Base-by-base conservation (phyloP, 2,329 filamentous ascomycete genomes). In the Alternaria solani region DNA sequence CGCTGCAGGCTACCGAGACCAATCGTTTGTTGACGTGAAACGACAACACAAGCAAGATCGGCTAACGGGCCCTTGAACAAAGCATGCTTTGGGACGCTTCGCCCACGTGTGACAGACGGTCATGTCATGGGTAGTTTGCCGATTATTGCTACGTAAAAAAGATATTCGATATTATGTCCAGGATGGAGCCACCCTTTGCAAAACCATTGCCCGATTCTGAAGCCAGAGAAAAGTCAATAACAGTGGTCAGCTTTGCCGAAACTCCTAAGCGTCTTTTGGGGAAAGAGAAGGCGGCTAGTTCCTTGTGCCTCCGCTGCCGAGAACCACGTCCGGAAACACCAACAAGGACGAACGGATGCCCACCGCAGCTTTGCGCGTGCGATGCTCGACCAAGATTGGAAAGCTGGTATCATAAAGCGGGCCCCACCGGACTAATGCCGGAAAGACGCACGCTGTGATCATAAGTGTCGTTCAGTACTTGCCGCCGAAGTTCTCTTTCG, bases 401-500 rank as follows among this genome's bases (percentile, higher is more conserved):
- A 71, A 75, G 66, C 68, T 78, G 78, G 76, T 79, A 79, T 79
- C 73, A 75, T 73, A 70, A 70, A 69, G 68, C 63, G 64, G 71
- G 26, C 46, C 52, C 64, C 64, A 62, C 66, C 56, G 67, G 69
- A 73, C 72, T 74, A 73, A 71, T 74, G 58, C 65, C 65, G 72
- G 69, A 67, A 75, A 70, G 63, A 75, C 72, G 74, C 74, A 75
- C 65, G 64, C 62, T 82, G 76, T 77, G 79, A 76, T 71, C 75
- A 75, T 70, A 77, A 81, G 81, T 57, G 52, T 55, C 56, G 47
- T 62, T 77, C 80, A 81, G 63, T 76, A 69, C 63, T 76, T 81
- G 48, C 81, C 89, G 69, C 88, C 87, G 73, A 96, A 96, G 80
- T 98, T 92, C 79, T 98, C 94, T 80, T 97, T 97, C 59, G 94